phyloP scores from a whole-genome alignment of 2,329 filamentous ascomycete genomes.

The Xylariaceae sp. region DNA sequence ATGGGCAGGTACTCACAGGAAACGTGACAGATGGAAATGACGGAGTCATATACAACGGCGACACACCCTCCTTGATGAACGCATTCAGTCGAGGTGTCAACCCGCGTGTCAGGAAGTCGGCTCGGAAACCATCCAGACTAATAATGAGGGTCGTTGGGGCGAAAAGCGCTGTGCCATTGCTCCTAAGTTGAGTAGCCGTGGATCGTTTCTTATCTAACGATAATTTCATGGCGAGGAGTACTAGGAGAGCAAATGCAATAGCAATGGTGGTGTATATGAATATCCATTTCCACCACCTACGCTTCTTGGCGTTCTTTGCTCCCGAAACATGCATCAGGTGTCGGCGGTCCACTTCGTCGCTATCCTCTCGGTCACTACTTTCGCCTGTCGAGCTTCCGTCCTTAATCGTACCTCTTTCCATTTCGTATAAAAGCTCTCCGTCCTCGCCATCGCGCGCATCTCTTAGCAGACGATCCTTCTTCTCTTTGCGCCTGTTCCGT shows the following conservation, averaged over 20 bases:
- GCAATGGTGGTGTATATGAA: slow-evolving; percentile 60
- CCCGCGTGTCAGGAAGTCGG: slow-evolving; percentile 85
- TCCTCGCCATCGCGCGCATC: slow-evolving; percentile 69
- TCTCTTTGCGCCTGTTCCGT: slow-evolving; percentile 58
- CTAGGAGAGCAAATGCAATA: slow-evolving; percentile 62
- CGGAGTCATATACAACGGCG: slow-evolving; percentile 89
- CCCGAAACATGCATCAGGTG: slow-evolving; percentile 57
- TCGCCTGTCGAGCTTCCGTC: slow-evolving; percentile 70
- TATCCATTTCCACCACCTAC: slow-evolving; percentile 61
- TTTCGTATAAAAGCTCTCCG: slow-evolving; percentile 76
- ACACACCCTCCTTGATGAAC: slow-evolving; percentile 83
- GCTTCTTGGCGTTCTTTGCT: slow-evolving; percentile 55
- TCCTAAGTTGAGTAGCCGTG: slow-evolving; percentile 50
- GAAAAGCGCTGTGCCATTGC: slow-evolving; percentile 89
- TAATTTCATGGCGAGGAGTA: slow-evolving; percentile 65
- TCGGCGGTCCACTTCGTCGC: slow-evolving; percentile 64
- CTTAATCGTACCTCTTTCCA: slow-evolving; percentile 77
- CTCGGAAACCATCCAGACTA: slow-evolving; percentile 93
- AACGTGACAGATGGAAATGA: slow-evolving; percentile 98
- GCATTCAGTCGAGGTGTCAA: slow-evolving; percentile 82
- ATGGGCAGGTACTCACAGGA: slow-evolving; percentile 54
- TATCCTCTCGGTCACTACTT: slow-evolving; percentile 66
- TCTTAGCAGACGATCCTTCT: slow-evolving; percentile 59
- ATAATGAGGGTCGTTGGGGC: slow-evolving; percentile 91
- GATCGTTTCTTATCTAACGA: slow-evolving; percentile 53